phyloP scores from a whole-genome alignment of 371 early-diverging fungal species.

The Mucor indicus region DNA sequence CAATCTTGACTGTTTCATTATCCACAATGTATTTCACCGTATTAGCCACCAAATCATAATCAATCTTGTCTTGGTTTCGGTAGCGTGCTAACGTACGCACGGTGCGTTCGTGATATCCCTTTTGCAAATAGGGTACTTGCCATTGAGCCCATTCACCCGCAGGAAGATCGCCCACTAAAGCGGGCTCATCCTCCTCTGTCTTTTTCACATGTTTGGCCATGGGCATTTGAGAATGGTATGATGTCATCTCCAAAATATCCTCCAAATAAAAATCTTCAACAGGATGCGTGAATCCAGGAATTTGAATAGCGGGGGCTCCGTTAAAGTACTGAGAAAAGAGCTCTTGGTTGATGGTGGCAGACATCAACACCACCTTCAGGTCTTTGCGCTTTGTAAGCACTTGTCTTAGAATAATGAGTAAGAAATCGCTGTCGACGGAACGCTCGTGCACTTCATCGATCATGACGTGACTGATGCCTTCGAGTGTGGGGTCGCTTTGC shows the following conservation, averaged over 20 bases:
- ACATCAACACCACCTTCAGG: conserved; percentile 72
- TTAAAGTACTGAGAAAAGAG: conserved; percentile 61
- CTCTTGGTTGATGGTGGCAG: conserved; percentile 73
- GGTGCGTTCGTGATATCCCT: conserved; percentile 47
- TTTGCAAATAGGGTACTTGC: conserved; percentile 41
- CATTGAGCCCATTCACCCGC: conserved; percentile 37
- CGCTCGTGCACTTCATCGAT: conserved; percentile 84
- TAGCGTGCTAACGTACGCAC: conserved; percentile 42
- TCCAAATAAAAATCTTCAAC: conserved; percentile 68
- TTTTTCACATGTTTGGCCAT: conserved; percentile 28
- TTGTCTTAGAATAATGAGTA: conserved; percentile 56
- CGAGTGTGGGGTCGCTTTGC: conserved; percentile 66
- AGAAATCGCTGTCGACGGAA: conserved; percentile 66
- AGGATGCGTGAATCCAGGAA: conserved; percentile 82
- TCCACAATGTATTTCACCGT: conserved; percentile 60
- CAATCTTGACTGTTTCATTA: conserved; percentile 33
- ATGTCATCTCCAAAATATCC: conserved; percentile 50
- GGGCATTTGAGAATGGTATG: conserved; percentile 40
- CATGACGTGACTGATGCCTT: conserved; percentile 66
- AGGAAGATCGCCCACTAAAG: background rate
- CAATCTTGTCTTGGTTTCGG: conserved; percentile 56
- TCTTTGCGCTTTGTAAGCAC: conserved; percentile 49
- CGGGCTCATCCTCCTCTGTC: background rate
- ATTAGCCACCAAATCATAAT: conserved; percentile 65
- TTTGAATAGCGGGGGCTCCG: conserved; percentile 64